phyloP scores from a whole-genome alignment of 257 asterid species.

The Prunella vulgaris region DNA sequence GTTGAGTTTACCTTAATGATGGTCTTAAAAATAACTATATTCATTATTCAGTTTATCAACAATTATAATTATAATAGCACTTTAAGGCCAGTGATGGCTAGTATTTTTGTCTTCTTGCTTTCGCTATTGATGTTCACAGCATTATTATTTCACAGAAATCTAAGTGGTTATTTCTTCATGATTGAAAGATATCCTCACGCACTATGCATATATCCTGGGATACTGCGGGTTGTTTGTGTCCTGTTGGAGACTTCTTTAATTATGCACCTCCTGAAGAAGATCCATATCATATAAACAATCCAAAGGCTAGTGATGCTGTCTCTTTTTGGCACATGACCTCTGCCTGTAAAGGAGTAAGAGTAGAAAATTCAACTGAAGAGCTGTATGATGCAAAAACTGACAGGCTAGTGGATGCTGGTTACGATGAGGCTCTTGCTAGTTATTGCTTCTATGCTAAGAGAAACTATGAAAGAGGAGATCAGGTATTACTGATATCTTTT shows the following conservation, averaged over 20 bases:
- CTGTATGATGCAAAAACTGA: conserved; percentile 23
- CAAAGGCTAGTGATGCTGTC: conserved; percentile 12
- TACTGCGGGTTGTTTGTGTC: conserved; percentile 84
- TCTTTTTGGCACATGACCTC: conserved; percentile 2
- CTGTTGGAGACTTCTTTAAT: conserved; percentile 92
- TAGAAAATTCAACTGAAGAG: conserved; percentile 16
- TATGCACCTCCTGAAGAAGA: conserved; percentile 80
- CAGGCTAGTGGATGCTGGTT: conserved; percentile 77
- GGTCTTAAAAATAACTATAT: neutral
- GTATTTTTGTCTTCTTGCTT: neutral
- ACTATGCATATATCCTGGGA: conserved; percentile 93
- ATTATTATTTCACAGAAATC: neutral
- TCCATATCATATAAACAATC: conserved; percentile 17
- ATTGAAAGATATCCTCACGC: conserved; percentile 78
- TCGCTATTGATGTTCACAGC: neutral
- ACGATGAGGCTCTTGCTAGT: conserved; percentile 46
- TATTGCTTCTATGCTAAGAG: conserved; percentile 78
- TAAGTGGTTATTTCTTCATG: neutral
- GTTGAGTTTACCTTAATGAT: neutral
- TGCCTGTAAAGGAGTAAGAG: conserved; percentile 21
- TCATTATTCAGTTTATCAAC: neutral
- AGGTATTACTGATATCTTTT: conserved; percentile 43
- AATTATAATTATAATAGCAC: neutral
- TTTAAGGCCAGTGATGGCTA: neutral
- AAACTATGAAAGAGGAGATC: conserved; percentile 73